Evolutionary conservation across 805 yeast genomes (phyloP), one percentile per base, ranked within the genome.

Genomic region (Ogataea polymorpha): DNA sequence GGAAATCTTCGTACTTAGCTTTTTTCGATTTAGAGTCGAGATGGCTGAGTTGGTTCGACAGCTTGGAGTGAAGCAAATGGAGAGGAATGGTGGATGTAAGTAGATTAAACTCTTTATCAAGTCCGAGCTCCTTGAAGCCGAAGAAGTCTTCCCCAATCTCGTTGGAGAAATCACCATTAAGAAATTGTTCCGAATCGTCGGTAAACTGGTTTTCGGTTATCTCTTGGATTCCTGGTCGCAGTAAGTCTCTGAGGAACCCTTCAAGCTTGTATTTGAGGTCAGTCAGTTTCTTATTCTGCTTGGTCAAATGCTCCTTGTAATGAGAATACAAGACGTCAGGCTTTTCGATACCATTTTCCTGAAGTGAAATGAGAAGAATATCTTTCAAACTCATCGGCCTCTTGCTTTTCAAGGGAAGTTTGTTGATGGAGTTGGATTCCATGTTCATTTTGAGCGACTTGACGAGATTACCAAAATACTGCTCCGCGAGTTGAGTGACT

Each of bases 81-180:
- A 95, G 70, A 2, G 99, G 99, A 20, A 93, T 88, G 0, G 96
- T 78, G 3, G 90, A 75, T 21, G 90, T 83, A 36, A 89, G 65
- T 58, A 91, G 68, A 9, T 91, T 90, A 60, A 88, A 84, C 61
- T 93, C 99, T 54, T 83, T 86, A 55, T 91, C 98, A 39, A 93
- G 67, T 0, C 99, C 99, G 35, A 93, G 70, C 50, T 91, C 98
- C 58, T 77, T 85, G 70, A 93, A 95, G 0, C 99, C 99, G 67
- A 95, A 95, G 73, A 90, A 93, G 65, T 93, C 99, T 54, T 91
- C 99, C 6, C 98, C 99, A 27, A 93, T 67, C 46, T 90, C 96
- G 53, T 78, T 83, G 1, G 96, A 84, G 61, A 93, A 93, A 55
- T 90, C 97, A 43, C 99, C 99, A 23, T 93, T 85, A 50, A 91